Conservation (phyloP, 2,329 filamentous ascomycete genomes). For the Monosporascus sp. region DNA sequence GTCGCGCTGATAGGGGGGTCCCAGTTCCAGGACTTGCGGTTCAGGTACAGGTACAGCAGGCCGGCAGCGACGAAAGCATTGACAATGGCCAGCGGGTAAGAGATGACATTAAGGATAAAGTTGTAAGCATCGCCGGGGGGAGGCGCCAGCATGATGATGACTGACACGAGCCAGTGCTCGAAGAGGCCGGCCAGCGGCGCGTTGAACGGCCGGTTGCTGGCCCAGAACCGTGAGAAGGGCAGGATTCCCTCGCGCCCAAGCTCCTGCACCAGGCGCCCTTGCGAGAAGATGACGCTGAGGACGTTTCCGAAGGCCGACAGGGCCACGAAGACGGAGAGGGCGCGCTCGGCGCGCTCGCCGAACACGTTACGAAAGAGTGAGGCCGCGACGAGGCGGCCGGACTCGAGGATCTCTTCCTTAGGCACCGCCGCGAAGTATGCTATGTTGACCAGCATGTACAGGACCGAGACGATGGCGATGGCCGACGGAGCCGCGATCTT, state of each 20-base stretch:
- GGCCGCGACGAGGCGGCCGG: conserved; percentile 55
- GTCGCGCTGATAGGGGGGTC: conserved; percentile 46
- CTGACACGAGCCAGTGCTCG: conserved; percentile 60
- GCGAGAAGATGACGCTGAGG: conserved; percentile 54
- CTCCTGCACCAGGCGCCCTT: conserved; percentile 57
- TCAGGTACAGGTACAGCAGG: conserved; percentile 44
- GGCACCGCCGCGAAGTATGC: conserved; percentile 61
- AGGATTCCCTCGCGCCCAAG: conserved; percentile 65
- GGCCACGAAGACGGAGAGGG: conserved; percentile 51
- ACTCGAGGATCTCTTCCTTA: conserved; percentile 50
- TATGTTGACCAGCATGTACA: conserved; percentile 60
- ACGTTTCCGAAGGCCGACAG: conserved; percentile 59
- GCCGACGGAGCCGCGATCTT: conserved; percentile 52
- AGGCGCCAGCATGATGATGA: conserved; percentile 60
- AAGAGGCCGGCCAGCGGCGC: conserved; percentile 57
- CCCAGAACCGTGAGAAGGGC: conserved; percentile 62
- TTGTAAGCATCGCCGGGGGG: conserved; percentile 65
- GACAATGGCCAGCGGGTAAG: conserved; percentile 50
- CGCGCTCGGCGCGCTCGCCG: conserved; percentile 46
- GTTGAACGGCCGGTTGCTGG: conserved; percentile 62
- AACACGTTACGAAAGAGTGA: conserved; percentile 59
- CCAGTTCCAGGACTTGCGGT: conserved; percentile 45
- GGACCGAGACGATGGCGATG: conserved; percentile 50
- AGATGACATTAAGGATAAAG: conserved; percentile 56
- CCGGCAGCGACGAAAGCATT: conserved; percentile 45